Conservation (phyloP, 1,284 basidiomycete species). For the Pyrrhoderma lamaoense region DNA sequence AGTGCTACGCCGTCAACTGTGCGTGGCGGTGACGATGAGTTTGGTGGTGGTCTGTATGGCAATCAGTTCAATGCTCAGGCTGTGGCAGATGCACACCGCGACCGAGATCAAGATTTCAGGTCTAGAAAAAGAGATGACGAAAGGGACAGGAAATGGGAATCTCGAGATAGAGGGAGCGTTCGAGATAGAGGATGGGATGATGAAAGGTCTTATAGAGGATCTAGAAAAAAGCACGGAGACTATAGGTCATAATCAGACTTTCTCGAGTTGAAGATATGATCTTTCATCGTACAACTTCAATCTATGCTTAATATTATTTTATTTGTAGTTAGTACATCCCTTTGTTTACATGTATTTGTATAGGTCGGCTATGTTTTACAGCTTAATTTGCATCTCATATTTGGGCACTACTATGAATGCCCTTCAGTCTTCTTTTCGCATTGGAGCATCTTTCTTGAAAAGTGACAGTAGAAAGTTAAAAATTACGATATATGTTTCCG, state of each 20-base stretch:
- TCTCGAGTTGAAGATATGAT: too few species aligned
- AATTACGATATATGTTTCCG: too few species aligned
- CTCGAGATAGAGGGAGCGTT: neutral
- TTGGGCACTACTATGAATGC: too few species aligned
- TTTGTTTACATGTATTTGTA: too few species aligned
- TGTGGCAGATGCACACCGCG: constrained; percentile 61
- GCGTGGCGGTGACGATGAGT: constrained; percentile 37
- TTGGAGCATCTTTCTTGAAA: too few species aligned
- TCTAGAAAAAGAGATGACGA: constrained; percentile 1
- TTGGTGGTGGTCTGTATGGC: constrained; percentile 49
- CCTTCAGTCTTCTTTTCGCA: too few species aligned
- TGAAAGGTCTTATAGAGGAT: neutral
- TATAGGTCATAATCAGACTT: neutral
- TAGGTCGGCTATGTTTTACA: too few species aligned
- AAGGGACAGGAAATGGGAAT: neutral
- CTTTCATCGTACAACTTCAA: too few species aligned
- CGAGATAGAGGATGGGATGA: neutral
- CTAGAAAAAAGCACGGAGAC: neutral
- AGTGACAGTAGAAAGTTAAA: too few species aligned
- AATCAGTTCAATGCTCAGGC: constrained; percentile 66
- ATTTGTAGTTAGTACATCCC: too few species aligned
- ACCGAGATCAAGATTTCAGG: constrained; percentile 1
- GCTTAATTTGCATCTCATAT: too few species aligned
- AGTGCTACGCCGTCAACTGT: constrained; percentile 66
- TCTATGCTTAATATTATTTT: too few species aligned